These are phyloP conservation scores for Candida wancherniae DNA, from an alignment of 805 yeast genomes.

Conservation along the genomic window DNA sequence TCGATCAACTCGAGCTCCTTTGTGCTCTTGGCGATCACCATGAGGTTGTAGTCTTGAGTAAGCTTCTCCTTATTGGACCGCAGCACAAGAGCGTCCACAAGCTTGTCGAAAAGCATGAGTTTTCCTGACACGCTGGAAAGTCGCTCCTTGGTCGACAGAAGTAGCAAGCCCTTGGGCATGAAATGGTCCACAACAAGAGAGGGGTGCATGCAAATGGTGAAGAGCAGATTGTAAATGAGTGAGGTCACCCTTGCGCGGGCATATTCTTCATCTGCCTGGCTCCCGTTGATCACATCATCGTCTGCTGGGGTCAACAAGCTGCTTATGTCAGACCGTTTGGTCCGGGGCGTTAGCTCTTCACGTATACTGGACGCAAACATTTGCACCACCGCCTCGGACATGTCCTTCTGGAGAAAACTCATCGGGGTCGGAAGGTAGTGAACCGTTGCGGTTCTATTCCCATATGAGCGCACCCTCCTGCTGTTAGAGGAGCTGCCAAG, in stretches of 20 bases:
- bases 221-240: conserved; percentile 42
- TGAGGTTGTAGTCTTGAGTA: conserved; percentile 16
- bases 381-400: conserved; percentile 29
- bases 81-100: conserved; percentile 36
- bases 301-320: conserved; percentile 26
- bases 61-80: conserved; percentile 9
- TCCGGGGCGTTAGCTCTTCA: conserved; percentile 19
- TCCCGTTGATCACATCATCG: conserved; percentile 6
- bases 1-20: conserved; percentile 77
- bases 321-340: conserved; percentile 32
- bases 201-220: conserved; percentile 59
- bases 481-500: too few species aligned
- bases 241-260: conserved; percentile 19
- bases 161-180: conserved; percentile 62
- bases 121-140: conserved; percentile 55
- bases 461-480: too few species aligned
- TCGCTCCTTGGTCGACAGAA: conserved; percentile 60
- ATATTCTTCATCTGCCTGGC: not conserved
- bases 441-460: too few species aligned
- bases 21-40: conserved; percentile 54
- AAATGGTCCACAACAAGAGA: conserved; percentile 71
- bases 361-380: conserved; percentile 25
- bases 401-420: conserved; percentile 30
- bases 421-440: conserved; percentile 33
- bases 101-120: conserved; percentile 47